Conservation (phyloP, 352 stramenopile genomes). For the Paralagenidium karlingii region DNA sequence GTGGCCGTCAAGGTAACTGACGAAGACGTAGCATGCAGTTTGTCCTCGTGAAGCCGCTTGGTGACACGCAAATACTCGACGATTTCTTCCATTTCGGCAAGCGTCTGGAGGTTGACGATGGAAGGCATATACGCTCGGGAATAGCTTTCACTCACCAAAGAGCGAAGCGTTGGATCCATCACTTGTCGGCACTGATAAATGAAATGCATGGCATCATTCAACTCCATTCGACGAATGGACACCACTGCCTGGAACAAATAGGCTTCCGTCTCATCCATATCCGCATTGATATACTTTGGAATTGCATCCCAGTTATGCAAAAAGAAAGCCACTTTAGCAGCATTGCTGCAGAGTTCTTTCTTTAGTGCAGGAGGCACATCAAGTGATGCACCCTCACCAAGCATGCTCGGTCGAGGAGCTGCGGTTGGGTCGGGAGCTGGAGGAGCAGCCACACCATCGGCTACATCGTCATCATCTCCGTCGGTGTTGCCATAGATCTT, state of each 20-base stretch:
- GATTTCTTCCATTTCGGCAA: conserved; percentile 93
- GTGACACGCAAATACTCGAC: conserved; percentile 73
- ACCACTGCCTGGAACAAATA: conserved; percentile 87
- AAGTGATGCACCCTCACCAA: conserved; percentile 31
- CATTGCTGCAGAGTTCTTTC: conserved; percentile 77
- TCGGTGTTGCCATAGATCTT: conserved; percentile 80
- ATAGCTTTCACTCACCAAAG: conserved; percentile 96
- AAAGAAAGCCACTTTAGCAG: conserved; percentile 64
- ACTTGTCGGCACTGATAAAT: conserved; percentile 91
- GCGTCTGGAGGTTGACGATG: conserved; percentile 96
- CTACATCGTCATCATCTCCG: conserved; percentile 24
- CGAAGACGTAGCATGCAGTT: conserved; percentile 28
- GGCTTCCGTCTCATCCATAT: conserved; percentile 77
- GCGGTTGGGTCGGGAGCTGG: background rate
- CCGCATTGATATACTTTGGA: conserved; percentile 75
- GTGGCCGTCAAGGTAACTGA: too few species aligned
- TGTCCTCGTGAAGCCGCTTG: too few species aligned
- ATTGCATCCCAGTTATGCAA: conserved; percentile 80
- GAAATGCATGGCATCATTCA: conserved; percentile 83
- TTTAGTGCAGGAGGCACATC: conserved; percentile 74
- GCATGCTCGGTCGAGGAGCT: background rate
- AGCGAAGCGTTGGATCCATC: conserved; percentile 95
- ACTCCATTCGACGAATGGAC: conserved; percentile 90
- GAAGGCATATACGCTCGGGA: conserved; percentile 91
- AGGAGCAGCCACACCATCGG: conserved; percentile 60